Base-by-base conservation (phyloP, 2,329 filamentous ascomycete species). In the Pestalotiopsis sp. region DNA sequence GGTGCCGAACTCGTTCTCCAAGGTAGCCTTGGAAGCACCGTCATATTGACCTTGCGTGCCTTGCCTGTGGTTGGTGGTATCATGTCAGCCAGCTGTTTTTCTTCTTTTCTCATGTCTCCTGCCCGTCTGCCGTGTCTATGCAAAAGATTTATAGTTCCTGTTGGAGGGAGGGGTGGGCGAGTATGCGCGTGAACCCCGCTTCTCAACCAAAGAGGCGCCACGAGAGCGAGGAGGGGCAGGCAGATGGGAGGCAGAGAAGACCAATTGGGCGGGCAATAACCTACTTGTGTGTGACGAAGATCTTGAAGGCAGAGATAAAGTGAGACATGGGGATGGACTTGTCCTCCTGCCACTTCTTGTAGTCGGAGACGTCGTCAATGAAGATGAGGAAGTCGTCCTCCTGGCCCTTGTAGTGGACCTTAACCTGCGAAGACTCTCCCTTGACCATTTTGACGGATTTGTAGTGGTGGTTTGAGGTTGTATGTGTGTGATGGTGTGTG, bases 261-360 rank as follows among this genome's bases (percentile, higher is more conserved):
- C 24, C 56, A 58, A 40, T 38, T 52, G 14, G 62, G 64, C 11
- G 67, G 20, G 44, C 17, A 65, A 68, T 35, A 71, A 84, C 92
- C 83, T 86, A 98, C 94, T 91, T 92, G 84, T 97, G 92, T 44
- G 94, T 97, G 57, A 92, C 84, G 76, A 97, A 97, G 76, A 99
- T 86, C 86, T 97, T 93, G 86, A 93, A 98, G 7, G 92, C 87
- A 68, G 91, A 93, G 67, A 98, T 87, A 67, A 99, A 94, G 75
- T 98, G 90, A 1, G 92, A 87, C 61, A 98, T 83, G 48, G 96
- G 92, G 38, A 96, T 84, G 38, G 87, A 90, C 77, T 88, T 90
- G 84, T 98, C 95, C 4, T 78, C 83, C 84, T 90, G 89, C 95
- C 95, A 98, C 80, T 95, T 90, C 81, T 92, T 85, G 75, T 93